These are phyloP conservation scores for Hydnomerulius pinastri DNA, from an alignment of 768 basidiomycete genomes.

Conservation along the genomic window DNA sequence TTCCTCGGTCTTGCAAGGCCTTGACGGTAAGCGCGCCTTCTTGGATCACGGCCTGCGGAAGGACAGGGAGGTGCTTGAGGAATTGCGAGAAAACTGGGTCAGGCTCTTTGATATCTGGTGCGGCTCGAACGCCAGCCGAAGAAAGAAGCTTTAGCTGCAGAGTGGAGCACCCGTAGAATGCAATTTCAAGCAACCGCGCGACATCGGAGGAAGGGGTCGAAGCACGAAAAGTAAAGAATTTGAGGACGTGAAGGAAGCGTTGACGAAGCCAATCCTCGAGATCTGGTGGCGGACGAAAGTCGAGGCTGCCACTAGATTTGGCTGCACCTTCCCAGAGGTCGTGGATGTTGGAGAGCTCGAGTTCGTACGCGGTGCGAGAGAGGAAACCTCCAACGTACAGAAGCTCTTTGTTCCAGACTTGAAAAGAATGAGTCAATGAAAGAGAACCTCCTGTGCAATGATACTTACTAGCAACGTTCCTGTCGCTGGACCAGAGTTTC, in stretches of 20 bases:
- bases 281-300: slow-evolving; percentile 39
- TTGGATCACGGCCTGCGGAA: slow-evolving; percentile 61
- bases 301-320: slow-evolving; percentile 29
- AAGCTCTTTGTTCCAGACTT: slow-evolving; percentile 91
- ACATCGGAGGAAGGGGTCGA: slow-evolving; percentile 89
- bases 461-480: slow-evolving; percentile 69
- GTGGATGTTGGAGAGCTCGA: slow-evolving; percentile 66
- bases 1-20: slow-evolving; percentile 56
- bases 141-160: slow-evolving; percentile 72
- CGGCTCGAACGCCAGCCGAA: slow-evolving; percentile 66
- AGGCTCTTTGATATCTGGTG: slow-evolving; percentile 70
- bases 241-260: slow-evolving; percentile 75
- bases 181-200: slow-evolving; percentile 64
- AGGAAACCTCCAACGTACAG: slow-evolving; percentile 84
- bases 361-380: slow-evolving; percentile 80
- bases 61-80: slow-evolving; percentile 72
- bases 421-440: slow-evolving; percentile 3
- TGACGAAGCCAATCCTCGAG: slow-evolving; percentile 51
- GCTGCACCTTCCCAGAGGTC: slow-evolving; percentile 58
- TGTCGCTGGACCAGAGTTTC: slow-evolving; percentile 52
- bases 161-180: slow-evolving; percentile 72
- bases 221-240: slow-evolving; percentile 86
- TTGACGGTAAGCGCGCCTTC: slow-evolving; percentile 63
- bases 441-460: too few species aligned
- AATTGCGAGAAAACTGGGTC: slow-evolving; percentile 72